Evolutionary conservation across 106 monocot species (phyloP), one percentile per base, ranked within the genome.

Genomic region (Allium cepa): DNA sequence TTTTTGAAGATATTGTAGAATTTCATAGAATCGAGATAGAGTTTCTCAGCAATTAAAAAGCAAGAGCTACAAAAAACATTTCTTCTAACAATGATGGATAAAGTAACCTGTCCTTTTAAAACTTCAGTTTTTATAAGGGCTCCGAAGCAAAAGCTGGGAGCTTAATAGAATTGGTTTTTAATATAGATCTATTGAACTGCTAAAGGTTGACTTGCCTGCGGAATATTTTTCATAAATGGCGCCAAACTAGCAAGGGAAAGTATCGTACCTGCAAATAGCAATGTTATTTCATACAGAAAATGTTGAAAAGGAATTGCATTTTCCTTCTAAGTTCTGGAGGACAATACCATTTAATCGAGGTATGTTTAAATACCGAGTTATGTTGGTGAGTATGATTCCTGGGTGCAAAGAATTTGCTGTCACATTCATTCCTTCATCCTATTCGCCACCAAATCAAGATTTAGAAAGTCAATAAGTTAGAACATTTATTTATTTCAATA

Each of bases 361-460:
- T 36, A 36, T 36, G 15, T 64, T 13, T 9, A 84, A 8, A 77
- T 80, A 61, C 55, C 86, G 86, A 46, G 0, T 7, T 55, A 96
- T 65, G 36, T 77, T 84, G 10, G 88, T 96, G 26, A 4, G 0
- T 60, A 96, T 96, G 13, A 88, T 9, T 56, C 95, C 88, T 56
- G 95, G 91, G 64, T 96, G 95, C 53, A 91, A 49, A 16, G 88
- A 88, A 71, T 96, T 96, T 51, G 73, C 88, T 7, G 86, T 96
- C 18, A 91, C 76, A 71, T 91, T 76, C n/a, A 79, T 77, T 67
- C 82, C 84, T 62, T 88, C 80, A 72, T 85, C 91, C 91, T 96
- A 13, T 76, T 14, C 36, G 36, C 36, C 36, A 36, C 5, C 36
- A 36, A 36, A 36, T 36, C 3, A 9, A 18, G 45, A 46, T 55